Base-by-base conservation (phyloP, 2,329 filamentous ascomycete genomes). In the Talaromyces sp. region DNA sequence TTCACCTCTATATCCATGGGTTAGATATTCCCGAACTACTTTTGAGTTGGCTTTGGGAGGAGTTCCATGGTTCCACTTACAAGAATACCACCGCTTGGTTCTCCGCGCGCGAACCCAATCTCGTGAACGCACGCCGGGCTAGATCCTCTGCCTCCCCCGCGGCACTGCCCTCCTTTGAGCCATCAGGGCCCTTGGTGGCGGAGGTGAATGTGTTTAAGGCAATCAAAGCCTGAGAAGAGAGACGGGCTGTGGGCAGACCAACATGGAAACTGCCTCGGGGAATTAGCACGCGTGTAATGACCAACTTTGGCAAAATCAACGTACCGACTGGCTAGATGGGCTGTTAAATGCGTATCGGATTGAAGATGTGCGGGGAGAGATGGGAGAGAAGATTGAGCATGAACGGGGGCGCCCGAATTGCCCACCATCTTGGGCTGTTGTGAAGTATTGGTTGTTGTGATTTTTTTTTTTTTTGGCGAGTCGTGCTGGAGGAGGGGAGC, bases 191-290 rank as follows among this genome's bases (percentile, higher is more conserved):
- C 69, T 91, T 92, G 49, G 88, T 83, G 0, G 93, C 93, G 10
- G 90, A 90, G 10, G 90, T 93, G 72, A 96, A 97, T 17, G 92
- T 99, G 78, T 99, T 99, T 60, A 99, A 80, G 47, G 90, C 89
- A 68, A 99, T 88, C 63, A 97, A 82, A 44, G 88, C 94, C 70
- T 97, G 92, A 1, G 91, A 96, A 1, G 92, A 97, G 16, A 99
- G 84, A 44, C 86, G 85, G 48, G 94, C 91, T 0, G 92, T 96
- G 9, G 94, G 91, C 54, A 94, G 79, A 49, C 90, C 89, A 48
- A 95, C 89, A 77, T 99, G 94, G 74, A 96, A 99, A 49, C 93
- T 91, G 72, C 84, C 86, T 87, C 82, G 78, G 4, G 30, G 16
- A 32, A 43, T 46, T 58, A 59, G 47, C 49, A 55, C n/a, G 37